phyloP scores from a whole-genome alignment of 108 stramenopile species.

The Mediolabrus comicus region DNA sequence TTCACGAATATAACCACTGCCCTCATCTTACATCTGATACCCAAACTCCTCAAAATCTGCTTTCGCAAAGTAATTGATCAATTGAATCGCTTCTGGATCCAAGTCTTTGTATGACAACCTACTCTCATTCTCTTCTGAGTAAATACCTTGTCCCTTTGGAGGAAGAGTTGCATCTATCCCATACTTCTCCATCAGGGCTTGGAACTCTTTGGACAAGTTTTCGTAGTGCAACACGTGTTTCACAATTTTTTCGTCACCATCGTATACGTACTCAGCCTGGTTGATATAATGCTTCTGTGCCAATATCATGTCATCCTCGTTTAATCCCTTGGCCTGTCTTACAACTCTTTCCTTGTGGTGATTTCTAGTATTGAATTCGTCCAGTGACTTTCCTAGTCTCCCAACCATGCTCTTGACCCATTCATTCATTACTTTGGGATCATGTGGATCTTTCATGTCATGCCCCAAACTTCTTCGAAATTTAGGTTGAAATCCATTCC shows the following conservation, averaged over 20 bases:
- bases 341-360: background rate
- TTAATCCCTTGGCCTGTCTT: conserved; percentile 4
- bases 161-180: conserved; percentile 1
- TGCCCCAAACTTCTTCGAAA: background rate
- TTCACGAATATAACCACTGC: conserved; percentile 29
- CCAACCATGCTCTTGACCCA: conserved; percentile 15
- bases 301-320: conserved; percentile 14
- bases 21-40: conserved; percentile 9
- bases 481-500: conserved; percentile 19
- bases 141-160: conserved; percentile 3
- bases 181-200: conserved; percentile 42
- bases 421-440: conserved; percentile 12
- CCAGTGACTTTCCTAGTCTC: background rate
- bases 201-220: conserved; percentile 38
- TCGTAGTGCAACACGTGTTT: conserved; percentile 37
- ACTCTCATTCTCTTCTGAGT: background rate
- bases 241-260: conserved; percentile 8
- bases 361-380: background rate
- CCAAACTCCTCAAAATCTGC: conserved; percentile 24
- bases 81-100: background rate
- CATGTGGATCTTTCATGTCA: conserved; percentile 1
- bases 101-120: conserved; percentile 14
- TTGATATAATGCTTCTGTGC: conserved; percentile 16
- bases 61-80: conserved; percentile 8
- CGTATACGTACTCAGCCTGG: conserved; percentile 18